Evolutionary conservation across 805 yeast species (phyloP), one percentile per base, ranked within the genome.

Genomic region (Suhomyces canberraensis): DNA sequence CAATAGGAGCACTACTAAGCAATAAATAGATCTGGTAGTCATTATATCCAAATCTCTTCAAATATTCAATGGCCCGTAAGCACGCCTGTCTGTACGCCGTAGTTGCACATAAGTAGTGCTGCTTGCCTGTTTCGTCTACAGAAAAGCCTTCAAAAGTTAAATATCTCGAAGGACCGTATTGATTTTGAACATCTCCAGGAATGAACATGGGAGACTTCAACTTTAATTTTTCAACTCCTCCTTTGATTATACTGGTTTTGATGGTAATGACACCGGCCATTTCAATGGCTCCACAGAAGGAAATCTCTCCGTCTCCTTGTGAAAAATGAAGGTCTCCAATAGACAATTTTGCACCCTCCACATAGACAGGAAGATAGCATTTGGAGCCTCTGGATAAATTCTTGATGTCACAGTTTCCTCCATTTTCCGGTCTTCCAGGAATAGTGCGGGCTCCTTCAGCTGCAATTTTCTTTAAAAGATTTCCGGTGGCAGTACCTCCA

Each of bases 231-330:
- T 52, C 46, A 52, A 73, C 59, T 8, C 78, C 78, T 39, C 56
- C 53, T 40, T 69, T 70, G 40, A 73, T 58, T 29, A 73, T 54
- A 2, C 60, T 45, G 27, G 66, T 60, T 40, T 67, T 59, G 41
- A 73, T 45, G 5, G 76, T 71, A 41, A 73, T 62, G 31, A 59
- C 51, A 8, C 78, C 78, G 13, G 73, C 61, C 76, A 71, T 72
- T 47, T 73, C 78, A 46, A 73, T 72, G 11, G 76, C 78, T 20
- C 78, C 78, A 49, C 78, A 73, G 46, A 73, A 73, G 8, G 76
- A 66, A 33, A 73, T 70, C 43, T 73, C 78, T 11, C 78, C 78
- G 45, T 73, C 78, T 13, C 78, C 78, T 51, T 72, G 77, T 17
- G 73, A 64, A 51, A 73, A 73, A 47, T 73, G 78, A 25, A 73